Evolutionary conservation across 495 filamentous ascomycete genomes (phyloP).

Genomic region (Darksidea phi): DNA sequence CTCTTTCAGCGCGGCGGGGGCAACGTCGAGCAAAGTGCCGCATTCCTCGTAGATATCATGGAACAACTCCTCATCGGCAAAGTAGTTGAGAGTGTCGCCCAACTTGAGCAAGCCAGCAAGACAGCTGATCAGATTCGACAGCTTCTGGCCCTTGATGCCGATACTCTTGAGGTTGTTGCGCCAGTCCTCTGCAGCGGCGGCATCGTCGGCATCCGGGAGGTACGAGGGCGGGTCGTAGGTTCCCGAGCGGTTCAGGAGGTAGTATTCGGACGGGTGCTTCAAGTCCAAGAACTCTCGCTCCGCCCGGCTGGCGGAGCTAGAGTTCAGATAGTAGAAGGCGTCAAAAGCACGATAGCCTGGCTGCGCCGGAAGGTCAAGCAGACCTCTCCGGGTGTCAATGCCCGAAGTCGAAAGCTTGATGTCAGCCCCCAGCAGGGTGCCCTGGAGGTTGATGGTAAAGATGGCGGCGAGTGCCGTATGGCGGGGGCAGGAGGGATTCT

Average conservation of each 20-base stretch:
- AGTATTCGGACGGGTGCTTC: conserved; percentile 73
- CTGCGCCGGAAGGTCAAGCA: conserved; percentile 77
- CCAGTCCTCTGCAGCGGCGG: conserved; percentile 90
- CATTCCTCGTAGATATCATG: conserved; percentile 90
- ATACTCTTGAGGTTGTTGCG: conserved; percentile 77
- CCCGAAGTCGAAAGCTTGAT: conserved; percentile 82
- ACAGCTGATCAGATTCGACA: conserved; percentile 76
- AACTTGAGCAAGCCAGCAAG: conserved; percentile 87
- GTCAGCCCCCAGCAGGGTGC: conserved; percentile 71
- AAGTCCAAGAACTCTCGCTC: conserved; percentile 90
- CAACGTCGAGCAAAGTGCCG: conserved; percentile 76
- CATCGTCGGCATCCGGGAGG: conserved; percentile 90
- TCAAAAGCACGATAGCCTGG: conserved; percentile 92
- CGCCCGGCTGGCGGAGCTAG: conserved; percentile 81
- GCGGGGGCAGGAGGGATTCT: conserved; percentile 80
- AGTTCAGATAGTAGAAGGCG: conserved; percentile 95
- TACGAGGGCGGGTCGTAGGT: conserved; percentile 88
- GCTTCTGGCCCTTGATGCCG: conserved; percentile 82
- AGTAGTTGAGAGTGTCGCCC: conserved; percentile 81
- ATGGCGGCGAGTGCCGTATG: conserved; percentile 78
- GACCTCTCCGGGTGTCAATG: conserved; percentile 77
- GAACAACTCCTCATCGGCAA: conserved; percentile 80
- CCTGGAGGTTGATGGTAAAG: conserved; percentile 76
- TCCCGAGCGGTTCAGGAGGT: conserved; percentile 73
- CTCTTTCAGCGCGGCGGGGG: conserved; percentile 76